These are phyloP conservation scores for Plasmopara viticola DNA, from an alignment of 352 stramenopile genomes.

Conservation along the genomic window DNA sequence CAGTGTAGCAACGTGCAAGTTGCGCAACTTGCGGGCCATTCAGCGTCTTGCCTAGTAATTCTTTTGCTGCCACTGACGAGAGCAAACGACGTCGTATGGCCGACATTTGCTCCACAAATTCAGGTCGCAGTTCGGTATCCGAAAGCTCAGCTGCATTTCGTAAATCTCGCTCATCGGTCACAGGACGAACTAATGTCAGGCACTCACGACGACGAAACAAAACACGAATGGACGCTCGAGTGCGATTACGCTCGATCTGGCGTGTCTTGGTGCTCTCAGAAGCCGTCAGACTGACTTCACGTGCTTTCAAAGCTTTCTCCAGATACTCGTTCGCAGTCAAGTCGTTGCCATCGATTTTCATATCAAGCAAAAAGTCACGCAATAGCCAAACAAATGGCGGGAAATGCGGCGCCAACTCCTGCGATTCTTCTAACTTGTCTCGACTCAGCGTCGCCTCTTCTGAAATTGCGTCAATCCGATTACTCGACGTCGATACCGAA, in stretches of 20 bases:
- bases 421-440: constrained; percentile 39
- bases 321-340: constrained; percentile 72
- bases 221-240: constrained; percentile 51
- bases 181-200: constrained; percentile 69
- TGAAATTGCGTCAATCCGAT: constrained; percentile 3
- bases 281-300: constrained; percentile 29
- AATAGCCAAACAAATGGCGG: constrained; percentile 79
- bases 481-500: constrained; percentile 1
- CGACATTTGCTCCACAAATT: constrained; percentile 73
- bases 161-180: constrained; percentile 58
- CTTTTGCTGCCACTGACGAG: constrained; percentile 46
- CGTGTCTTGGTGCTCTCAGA: constrained; percentile 28
- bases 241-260: constrained; percentile 68
- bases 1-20: constrained; percentile 59
- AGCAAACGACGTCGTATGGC: constrained; percentile 44
- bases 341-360: constrained; percentile 51
- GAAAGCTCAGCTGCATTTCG: constrained; percentile 47
- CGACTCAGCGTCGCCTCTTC: constrained; percentile 19
- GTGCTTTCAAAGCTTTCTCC: constrained; percentile 61
- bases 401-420: constrained; percentile 65
- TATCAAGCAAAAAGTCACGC: constrained; percentile 78
- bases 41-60: constrained; percentile 59
- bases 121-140: constrained; percentile 52
- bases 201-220: constrained; percentile 73
- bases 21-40: constrained; percentile 57